Evolutionary conservation across 2,329 filamentous ascomycete species (phyloP).

Genomic region (Setomelanomma holmii): DNA sequence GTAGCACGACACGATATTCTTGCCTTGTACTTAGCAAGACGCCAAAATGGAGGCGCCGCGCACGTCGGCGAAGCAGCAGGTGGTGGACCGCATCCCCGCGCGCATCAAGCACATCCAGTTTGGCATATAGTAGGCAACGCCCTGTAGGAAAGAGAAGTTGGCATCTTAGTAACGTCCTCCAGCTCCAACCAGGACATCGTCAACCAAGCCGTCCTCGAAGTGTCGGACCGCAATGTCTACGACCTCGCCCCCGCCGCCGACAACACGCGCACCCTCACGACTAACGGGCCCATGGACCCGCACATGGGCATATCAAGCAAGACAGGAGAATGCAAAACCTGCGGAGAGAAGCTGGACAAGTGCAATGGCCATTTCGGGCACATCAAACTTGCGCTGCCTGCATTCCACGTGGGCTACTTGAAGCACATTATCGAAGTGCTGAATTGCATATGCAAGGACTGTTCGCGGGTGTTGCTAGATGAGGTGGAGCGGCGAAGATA

Average conservation of each 20-base stretch:
- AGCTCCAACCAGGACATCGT: conserved; percentile 93
- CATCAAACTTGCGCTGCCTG: conserved; percentile 86
- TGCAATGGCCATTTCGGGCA: conserved; percentile 97
- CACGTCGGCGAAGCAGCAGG: conserved; percentile 76
- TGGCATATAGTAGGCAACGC: too few species aligned
- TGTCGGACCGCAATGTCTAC: conserved; percentile 93
- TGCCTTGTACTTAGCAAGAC: conserved; percentile 1
- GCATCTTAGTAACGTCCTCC: too few species aligned
- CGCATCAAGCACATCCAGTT: conserved; percentile 94
- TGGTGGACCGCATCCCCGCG: conserved; percentile 87
- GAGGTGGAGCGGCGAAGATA: conserved; percentile 80
- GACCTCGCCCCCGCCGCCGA: conserved; percentile 72
- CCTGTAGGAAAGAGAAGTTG: too few species aligned
- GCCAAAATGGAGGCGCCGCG: conserved; percentile 31
- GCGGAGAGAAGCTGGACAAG: conserved; percentile 77
- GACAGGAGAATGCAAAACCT: conserved; percentile 79
- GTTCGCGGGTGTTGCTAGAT: conserved; percentile 80
- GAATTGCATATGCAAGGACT: conserved; percentile 95
- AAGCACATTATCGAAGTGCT: conserved; percentile 91
- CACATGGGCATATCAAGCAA: conserved; percentile 92
- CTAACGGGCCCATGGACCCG: conserved; percentile 85
- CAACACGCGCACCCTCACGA: conserved; percentile 72
- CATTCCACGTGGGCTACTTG: conserved; percentile 95
- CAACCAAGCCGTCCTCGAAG: conserved; percentile 91
- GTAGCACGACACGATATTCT: conserved; percentile 18